Percentiles rank a stretch among this genome's conserved stretches.
These are phyloP conservation scores for Mycosarcoma maydis DNA, from an alignment of 1,284 basidiomycete genomes.

Conservation along the genomic window DNA sequence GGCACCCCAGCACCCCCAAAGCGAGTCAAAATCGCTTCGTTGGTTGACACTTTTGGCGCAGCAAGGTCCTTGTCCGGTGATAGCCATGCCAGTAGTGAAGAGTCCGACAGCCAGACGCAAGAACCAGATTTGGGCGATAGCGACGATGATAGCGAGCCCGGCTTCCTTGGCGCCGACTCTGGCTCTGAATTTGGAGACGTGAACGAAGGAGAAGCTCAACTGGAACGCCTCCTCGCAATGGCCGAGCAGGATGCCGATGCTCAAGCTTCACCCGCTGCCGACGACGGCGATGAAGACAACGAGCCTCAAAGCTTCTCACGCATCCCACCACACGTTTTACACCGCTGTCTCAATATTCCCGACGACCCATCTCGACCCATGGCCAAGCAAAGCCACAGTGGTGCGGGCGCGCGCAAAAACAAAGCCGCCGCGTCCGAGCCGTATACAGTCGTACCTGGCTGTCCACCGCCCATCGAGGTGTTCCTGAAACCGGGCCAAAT, in stretches of 20 bases:
- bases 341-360: slow-evolving; percentile 49
- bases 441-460: slow-evolving; percentile 28
- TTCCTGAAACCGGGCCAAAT: slow-evolving; percentile 62
- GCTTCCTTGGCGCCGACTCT: slow-evolving; percentile 30
- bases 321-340: slow-evolving; percentile 54
- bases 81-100: slow-evolving; percentile 5
- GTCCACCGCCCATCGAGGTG: slow-evolving; percentile 60
- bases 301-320: slow-evolving; percentile 63
- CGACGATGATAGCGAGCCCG: slow-evolving; percentile 9
- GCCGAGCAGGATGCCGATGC: slow-evolving; percentile 13
- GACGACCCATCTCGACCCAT: slow-evolving; percentile 23
- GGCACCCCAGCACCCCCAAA: slow-evolving; percentile 10
- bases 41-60: slow-evolving; percentile 1
- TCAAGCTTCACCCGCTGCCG: neutral
- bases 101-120: neutral
- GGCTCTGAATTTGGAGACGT: slow-evolving; percentile 46
- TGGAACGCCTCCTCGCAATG: slow-evolving; percentile 29
- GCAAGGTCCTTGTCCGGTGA: neutral
- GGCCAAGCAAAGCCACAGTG: slow-evolving; percentile 2
- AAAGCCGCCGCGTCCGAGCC: slow-evolving; percentile 12
- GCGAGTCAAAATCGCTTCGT: slow-evolving; percentile 26
- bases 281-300: slow-evolving; percentile 20
- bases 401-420: neutral
- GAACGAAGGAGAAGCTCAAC: slow-evolving; percentile 52
- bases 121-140: slow-evolving; percentile 14